phyloP scores from a whole-genome alignment of 192 early-diverging fungal species.

The Gorgonomyces haynaldii region DNA sequence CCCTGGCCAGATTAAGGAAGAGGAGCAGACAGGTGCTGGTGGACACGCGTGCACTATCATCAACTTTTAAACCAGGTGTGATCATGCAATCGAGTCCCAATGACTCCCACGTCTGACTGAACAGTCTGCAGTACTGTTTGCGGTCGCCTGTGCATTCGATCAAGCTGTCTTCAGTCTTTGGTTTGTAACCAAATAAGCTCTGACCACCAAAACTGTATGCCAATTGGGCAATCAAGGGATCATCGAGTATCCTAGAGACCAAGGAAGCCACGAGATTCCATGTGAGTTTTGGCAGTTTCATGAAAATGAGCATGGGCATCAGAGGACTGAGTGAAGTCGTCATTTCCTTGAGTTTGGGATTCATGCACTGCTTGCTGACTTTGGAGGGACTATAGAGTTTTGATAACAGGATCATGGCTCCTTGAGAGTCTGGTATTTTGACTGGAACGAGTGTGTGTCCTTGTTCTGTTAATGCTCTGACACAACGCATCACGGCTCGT shows the following conservation, averaged over 20 bases:
- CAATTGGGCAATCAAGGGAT: neutral
- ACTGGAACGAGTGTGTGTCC: slow-evolving; percentile 5
- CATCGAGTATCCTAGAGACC: neutral
- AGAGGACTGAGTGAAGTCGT: neutral
- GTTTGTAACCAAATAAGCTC: neutral
- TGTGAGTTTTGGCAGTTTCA: neutral
- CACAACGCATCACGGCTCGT: slow-evolving; percentile 1
- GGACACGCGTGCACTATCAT: slow-evolving; percentile 3
- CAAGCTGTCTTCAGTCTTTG: neutral
- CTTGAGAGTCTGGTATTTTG: neutral
- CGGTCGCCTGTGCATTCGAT: neutral
- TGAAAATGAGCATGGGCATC: neutral
- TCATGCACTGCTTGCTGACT: neutral
- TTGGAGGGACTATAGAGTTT: neutral
- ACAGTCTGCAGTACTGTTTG: slow-evolving; percentile 1
- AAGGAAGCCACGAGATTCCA: neutral
- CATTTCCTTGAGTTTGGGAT: neutral
- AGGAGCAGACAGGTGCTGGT: neutral
- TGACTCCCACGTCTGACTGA: neutral
- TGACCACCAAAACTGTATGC: neutral
- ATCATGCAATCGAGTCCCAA: slow-evolving; percentile 1
- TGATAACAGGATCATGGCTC: slow-evolving; percentile 4
- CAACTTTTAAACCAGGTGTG: neutral
- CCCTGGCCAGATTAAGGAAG: slow-evolving; percentile 4
- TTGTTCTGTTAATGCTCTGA: neutral